Evolutionary conservation across 2,329 filamentous ascomycete species (phyloP), one percentile per base, ranked within the genome.

Genomic region (Diaporthe helianthi): DNA sequence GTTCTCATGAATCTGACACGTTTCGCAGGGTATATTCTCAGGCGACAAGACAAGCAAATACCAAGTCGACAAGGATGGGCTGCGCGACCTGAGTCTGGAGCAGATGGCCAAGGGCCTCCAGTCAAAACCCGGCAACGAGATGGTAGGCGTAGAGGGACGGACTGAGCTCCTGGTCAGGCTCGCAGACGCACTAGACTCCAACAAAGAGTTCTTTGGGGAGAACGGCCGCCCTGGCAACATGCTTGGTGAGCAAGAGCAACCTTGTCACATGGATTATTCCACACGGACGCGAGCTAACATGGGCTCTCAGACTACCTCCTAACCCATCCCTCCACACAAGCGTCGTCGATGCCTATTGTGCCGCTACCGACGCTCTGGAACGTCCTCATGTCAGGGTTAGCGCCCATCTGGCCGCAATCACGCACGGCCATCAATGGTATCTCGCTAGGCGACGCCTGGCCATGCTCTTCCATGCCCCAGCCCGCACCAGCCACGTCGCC

Each of bases 401-500:
- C 89, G 4, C 87, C 91, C 1, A 97, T 98, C 78, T 99, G 96
- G 96, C 95, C 96, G 0, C 82, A 89, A 0, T 93, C 93, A 0
- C 90, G 95, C 72, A 97, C 95, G 0, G 89, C 92, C 72, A 91
- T 99, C 74, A 93, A 97, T 76, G 94, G 94, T 2, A 86, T 93
- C 33, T 89, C 94, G 0, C 88, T 99, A 19, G 96, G 96, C 67
- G 96, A 99, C 77, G 95, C 96, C 29, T 99, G 96, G 96, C 92
- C 91, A 0, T 97, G 94, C 80, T 89, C 87, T 13, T 88, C 90
- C 38, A 93, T 98, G 88, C 93, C 94, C 0, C 83, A 85, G 54
- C 78, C 79, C 5, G 65, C 75, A 0, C 73, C 77, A 10, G 87
- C 90, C 3, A 75, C 74, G 4, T 76, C 75, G 17, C 82, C 83